Evolutionary conservation across 2,329 filamentous ascomycete species (phyloP), one percentile per base, ranked within the genome.

Genomic region (Apiospora marii): DNA sequence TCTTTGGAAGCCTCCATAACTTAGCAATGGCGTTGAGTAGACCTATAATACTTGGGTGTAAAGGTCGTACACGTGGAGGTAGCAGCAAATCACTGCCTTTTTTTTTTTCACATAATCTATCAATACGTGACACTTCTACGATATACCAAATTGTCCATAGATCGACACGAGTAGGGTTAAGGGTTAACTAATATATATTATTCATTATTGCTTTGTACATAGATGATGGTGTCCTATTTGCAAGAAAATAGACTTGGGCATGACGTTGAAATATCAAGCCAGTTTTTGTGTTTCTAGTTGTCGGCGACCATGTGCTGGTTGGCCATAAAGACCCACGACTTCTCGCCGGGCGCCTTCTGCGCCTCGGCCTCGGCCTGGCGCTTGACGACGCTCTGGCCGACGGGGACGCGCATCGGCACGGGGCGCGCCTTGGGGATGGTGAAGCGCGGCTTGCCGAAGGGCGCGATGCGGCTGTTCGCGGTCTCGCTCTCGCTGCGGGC

Each of bases 401-500:
- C 68, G 68, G 68, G 68, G 22, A 70, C 68, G 30, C 48, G 68
- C 48, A 51, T 6, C 3, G 68, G 68, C 34, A 70, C 68, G 48
- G 68, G 68, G 16, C 34, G 67, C 69, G 74, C 74, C 72, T 69
- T 73, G 69, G 74, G 73, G 24, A 76, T 34, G 19, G 73, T 68
- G 71, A 75, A 75, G 48, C 76, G 76, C 44, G 76, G 73, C 71
- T 72, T 75, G 70, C 74, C 72, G 74, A 78, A 77, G 5, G 76
- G 74, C 24, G 71, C 71, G 19, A 73, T 74, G 1, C 68, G 24
- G 7, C 27, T 27, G 43, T 7, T 34, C 12, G 7, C 51, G 24
- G 30, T 22, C 64, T 68, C 37, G 64, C 37, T 46, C 43, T 68
- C 43, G 43, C 34, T 34, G 6, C 58, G 22, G 51, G 46, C n/a